These are phyloP conservation scores for Spizellomyces sp. DNA, from an alignment of 192 early-diverging fungal species.

Conservation along the genomic window DNA sequence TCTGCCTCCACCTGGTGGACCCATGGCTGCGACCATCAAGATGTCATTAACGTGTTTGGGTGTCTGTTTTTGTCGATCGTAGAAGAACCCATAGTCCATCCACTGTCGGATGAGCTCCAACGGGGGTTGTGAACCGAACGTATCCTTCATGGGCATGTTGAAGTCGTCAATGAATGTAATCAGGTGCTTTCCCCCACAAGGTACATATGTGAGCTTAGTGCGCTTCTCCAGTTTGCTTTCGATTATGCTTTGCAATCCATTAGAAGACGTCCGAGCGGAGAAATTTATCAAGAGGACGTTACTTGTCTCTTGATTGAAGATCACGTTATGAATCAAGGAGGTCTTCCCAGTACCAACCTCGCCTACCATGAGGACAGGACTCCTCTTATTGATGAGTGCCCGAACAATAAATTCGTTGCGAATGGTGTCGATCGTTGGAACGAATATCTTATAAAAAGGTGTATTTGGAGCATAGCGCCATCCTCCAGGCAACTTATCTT, in stretches of 20 bases:
- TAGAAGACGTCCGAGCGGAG: slow-evolving; percentile 60
- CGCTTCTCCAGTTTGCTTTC: slow-evolving; percentile 61
- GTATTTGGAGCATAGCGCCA: slow-evolving; percentile 50
- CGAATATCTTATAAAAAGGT: slow-evolving; percentile 66
- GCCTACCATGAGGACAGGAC: slow-evolving; percentile 55
- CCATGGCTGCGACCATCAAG: slow-evolving; percentile 55
- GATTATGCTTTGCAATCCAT: slow-evolving; percentile 52
- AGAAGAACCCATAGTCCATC: slow-evolving; percentile 61
- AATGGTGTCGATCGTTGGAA: slow-evolving; percentile 64
- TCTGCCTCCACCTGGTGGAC: slow-evolving; percentile 62
- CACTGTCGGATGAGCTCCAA: slow-evolving; percentile 59
- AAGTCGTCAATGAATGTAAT: slow-evolving; percentile 62
- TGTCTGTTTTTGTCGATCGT: slow-evolving; percentile 59
- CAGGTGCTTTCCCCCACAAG: slow-evolving; percentile 57
- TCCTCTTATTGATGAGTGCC: slow-evolving; percentile 48
- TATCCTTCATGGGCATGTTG: slow-evolving; percentile 67
- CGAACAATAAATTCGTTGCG: slow-evolving; percentile 58
- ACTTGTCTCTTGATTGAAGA: slow-evolving; percentile 43
- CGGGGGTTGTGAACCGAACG: slow-evolving; percentile 65
- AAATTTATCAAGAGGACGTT: slow-evolving; percentile 54
- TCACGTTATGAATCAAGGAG: slow-evolving; percentile 54
- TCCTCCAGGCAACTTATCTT: slow-evolving; percentile 53
- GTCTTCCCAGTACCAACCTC: slow-evolving; percentile 64
- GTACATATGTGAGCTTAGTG: slow-evolving; percentile 64
- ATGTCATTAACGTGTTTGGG: slow-evolving; percentile 59